Evolutionary conservation across 108 stramenopile genomes (phyloP).

Genomic region (Schizochytrium sp.): DNA sequence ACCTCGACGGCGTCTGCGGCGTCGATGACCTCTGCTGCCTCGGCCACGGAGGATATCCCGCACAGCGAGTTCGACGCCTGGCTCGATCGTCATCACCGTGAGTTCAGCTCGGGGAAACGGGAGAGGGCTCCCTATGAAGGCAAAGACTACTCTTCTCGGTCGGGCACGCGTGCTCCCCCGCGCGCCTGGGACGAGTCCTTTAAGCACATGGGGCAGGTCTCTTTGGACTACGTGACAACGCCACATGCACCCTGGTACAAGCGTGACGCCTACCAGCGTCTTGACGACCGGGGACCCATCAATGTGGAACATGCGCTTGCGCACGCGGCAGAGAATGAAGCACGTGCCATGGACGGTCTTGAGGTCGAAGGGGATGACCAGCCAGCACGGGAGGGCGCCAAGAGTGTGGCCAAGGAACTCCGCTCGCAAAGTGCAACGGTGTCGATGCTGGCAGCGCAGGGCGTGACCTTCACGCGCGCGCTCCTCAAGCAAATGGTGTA

Average conservation of each 20-base stretch:
- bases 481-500: neutral
- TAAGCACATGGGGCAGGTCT: neutral
- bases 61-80: neutral
- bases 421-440: neutral
- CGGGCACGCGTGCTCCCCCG: neutral
- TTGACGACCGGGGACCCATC: neutral
- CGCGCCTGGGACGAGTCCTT: neutral
- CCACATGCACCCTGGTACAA: neutral
- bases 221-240: neutral
- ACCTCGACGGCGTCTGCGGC: neutral
- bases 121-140: neutral
- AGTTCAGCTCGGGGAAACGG: neutral
- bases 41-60: neutral
- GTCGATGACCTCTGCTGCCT: neutral
- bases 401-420: neutral
- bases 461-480: neutral
- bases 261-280: neutral
- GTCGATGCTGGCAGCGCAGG: neutral
- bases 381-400: neutral
- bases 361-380: neutral
- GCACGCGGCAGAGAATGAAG: neutral
- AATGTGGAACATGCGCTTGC: neutral
- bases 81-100: neutral
- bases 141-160: neutral
- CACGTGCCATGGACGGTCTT: neutral